Percentiles rank a stretch among this genome's conserved stretches.
Evolutionary conservation across 208 protist species (phyloP).

Genomic region (Crithidia sp.): DNA sequence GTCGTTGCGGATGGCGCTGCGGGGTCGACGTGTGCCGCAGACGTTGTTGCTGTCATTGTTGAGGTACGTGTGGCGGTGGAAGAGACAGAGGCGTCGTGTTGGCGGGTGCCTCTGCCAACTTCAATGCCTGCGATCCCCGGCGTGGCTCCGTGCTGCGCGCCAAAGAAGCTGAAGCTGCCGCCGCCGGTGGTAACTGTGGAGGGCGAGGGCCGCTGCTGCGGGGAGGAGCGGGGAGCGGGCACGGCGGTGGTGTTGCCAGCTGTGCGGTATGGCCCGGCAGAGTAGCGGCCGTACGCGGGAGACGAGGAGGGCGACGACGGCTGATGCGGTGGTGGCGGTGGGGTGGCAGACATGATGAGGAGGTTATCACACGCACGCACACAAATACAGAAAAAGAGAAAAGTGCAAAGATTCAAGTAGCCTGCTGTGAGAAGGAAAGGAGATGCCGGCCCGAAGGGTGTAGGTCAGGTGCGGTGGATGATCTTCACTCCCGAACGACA

Average conservation of each 20-base stretch:
- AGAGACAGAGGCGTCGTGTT: too few relatives aligned
- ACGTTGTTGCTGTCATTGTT: not conserved
- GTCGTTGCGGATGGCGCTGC: conserved; percentile 1
- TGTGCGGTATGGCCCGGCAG: not conserved
- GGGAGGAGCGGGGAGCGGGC: not conserved
- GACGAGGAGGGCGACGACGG: conserved; percentile 6
- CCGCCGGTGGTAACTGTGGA: too few relatives aligned
- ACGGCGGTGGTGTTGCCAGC: not conserved
- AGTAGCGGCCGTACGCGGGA: not conserved
- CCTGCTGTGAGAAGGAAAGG: too few relatives aligned
- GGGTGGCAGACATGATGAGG: conserved; percentile 9
- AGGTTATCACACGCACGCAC: not conserved
- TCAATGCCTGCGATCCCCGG: not conserved
- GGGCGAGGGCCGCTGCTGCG: not conserved
- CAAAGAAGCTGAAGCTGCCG: not conserved
- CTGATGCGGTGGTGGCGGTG: conserved; percentile 12
- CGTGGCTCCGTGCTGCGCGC: not conserved
- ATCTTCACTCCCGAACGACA: too few relatives aligned
- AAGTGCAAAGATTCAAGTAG: not conserved
- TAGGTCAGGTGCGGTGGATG: too few relatives aligned
- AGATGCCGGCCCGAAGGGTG: too few relatives aligned
- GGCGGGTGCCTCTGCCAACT: too few relatives aligned
- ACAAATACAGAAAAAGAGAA: not conserved
- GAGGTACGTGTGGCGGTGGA: too few relatives aligned
- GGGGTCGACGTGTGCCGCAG: not conserved